phyloP scores from a whole-genome alignment of 768 basidiomycete species.

The Rhodotorula toruloides region DNA sequence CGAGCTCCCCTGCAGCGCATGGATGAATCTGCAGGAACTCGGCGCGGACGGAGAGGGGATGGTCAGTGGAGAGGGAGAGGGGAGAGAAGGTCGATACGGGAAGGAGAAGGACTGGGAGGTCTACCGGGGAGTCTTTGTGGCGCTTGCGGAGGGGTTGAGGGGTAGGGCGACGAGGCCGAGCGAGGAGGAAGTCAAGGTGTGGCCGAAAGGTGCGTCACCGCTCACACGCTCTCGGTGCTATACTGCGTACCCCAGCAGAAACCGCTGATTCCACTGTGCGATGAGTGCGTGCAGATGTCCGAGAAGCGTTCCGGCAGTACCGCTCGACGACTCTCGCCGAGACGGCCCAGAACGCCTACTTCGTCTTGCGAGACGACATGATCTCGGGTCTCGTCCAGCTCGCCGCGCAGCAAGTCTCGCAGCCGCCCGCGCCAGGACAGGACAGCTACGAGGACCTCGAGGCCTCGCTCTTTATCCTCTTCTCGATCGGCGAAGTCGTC shows the following conservation, averaged over 20 bases:
- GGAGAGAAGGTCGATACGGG: conserved; percentile 18
- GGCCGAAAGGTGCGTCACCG: conserved; percentile 41
- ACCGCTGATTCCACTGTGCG: too few relatives aligned
- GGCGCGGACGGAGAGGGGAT: conserved; percentile 37
- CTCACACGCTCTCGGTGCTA: not conserved
- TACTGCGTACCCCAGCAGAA: too few relatives aligned
- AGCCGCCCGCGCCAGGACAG: conserved; percentile 21
- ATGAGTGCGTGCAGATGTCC: conserved; percentile 26
- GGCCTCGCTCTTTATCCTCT: conserved; percentile 47
- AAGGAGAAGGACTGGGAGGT: conserved; percentile 23
- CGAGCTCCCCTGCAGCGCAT: conserved; percentile 26
- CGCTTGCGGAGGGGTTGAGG: conserved; percentile 24
- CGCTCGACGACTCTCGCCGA: conserved; percentile 36
- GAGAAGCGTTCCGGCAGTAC: conserved; percentile 35
- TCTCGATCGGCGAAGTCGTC: conserved; percentile 48
- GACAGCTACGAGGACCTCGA: conserved; percentile 46
- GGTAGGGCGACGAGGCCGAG: conserved; percentile 28
- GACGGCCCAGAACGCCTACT: conserved; percentile 44
- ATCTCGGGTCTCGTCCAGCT: conserved; percentile 44
- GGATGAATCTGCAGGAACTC: conserved; percentile 41
- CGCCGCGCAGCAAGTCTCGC: conserved; percentile 24
- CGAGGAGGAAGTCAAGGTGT: conserved; percentile 12
- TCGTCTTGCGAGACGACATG: conserved; percentile 49
- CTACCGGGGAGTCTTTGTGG: conserved; percentile 31
- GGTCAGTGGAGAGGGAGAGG: conserved; percentile 8